Base-by-base conservation (phyloP, 768 basidiomycete genomes). In the Rubroboletus pulcherrimus region DNA sequence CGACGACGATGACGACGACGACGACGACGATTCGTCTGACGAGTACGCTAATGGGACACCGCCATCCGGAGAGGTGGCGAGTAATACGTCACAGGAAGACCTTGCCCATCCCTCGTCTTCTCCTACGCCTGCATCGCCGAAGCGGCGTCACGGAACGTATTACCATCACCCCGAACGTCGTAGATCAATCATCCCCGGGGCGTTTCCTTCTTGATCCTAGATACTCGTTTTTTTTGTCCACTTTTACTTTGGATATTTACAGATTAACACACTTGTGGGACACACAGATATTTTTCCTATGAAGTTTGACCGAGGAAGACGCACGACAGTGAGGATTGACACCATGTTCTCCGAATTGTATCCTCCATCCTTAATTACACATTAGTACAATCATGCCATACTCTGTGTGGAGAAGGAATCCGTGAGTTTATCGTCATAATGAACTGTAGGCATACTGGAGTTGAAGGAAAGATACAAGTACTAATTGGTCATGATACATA, bases 111-210 rank as follows among this genome's bases (percentile, higher is more conserved):
- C 19, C 6, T 29, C 51, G n/a, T 35, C 67, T 29, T 60, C 71
- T 7, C 59, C 68, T 21, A 43, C 68, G 44, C 44, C 66, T 10
- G 68, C 74, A 7, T 74, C 77, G n/a, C 73, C 78, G 17, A 68
- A 74, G 53, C 84, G 81, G 59, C 75, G 88, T 30, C 87, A 90
- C 68, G 81, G 82, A 34, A 92, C 89, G 29, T 92, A 92, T 63
- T 93, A 87, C 61, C 92, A 92, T 68, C 92, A 92, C 69, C 92
- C 92, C 0, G 92, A 93, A 65, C 77, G 76, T 39, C 72, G 72
- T 45, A 54, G 78, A 63, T 77, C 79, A 58, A 64, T 70, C 0
- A 75, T 86, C 54, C 86, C 86, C 5, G 86, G 86, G 5, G 84
- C 83, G 4, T 87, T 87, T 61, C 53, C 63, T 45, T 55, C 65